These are phyloP conservation scores for Leccinum variicolor DNA, from an alignment of 768 basidiomycete genomes.

Conservation along the genomic window DNA sequence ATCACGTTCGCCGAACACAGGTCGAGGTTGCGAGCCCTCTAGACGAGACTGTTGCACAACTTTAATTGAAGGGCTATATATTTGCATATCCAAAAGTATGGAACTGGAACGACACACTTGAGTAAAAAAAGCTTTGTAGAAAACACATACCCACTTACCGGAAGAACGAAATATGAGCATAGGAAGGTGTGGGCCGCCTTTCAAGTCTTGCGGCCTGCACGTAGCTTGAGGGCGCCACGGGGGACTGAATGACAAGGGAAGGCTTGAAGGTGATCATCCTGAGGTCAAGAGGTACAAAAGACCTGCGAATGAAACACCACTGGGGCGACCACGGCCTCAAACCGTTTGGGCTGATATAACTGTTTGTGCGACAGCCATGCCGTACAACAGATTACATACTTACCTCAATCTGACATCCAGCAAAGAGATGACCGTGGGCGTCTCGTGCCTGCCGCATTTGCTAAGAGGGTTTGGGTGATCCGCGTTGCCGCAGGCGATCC, in stretches of 20 bases:
- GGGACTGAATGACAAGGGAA: conserved; percentile 14
- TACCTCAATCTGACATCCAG: conserved; percentile 19
- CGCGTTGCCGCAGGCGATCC: background rate
- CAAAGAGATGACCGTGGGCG: conserved; percentile 5
- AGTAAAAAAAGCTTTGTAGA: conserved; percentile 1
- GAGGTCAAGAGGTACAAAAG: background rate
- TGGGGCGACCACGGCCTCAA: background rate
- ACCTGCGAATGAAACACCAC: background rate
- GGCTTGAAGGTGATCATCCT: conserved; percentile 21
- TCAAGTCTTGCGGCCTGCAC: conserved; percentile 27
- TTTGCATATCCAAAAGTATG: conserved; percentile 54
- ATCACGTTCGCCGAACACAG: conserved; percentile 62
- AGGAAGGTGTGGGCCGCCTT: conserved; percentile 15
- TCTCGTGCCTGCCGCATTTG: background rate
- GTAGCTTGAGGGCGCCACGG: conserved; percentile 30
- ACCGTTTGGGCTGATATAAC: conserved; percentile 16
- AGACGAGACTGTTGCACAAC: conserved; percentile 32
- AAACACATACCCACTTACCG: conserved; percentile 34
- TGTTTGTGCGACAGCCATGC: conserved; percentile 12
- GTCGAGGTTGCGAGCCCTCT: conserved; percentile 25
- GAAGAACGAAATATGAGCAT: conserved; percentile 49
- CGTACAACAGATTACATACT: conserved; percentile 15
- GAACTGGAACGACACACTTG: conserved; percentile 35
- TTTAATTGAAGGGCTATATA: conserved; percentile 62
- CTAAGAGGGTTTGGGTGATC: background rate